phyloP scores from a whole-genome alignment of 148 eudicot genomes.

The Silene uniflora region DNA sequence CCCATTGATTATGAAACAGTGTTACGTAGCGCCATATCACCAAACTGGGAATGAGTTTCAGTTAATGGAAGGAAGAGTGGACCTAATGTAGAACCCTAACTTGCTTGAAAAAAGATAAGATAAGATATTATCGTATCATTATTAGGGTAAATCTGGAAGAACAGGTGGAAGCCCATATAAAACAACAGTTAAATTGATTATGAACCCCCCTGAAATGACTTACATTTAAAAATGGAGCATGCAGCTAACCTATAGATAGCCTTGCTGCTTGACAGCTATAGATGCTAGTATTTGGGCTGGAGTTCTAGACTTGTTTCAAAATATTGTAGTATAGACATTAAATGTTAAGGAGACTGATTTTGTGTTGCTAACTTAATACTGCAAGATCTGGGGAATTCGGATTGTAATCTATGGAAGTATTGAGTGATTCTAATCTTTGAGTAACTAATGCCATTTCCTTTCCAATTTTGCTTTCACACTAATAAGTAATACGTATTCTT shows the following conservation, averaged over 20 bases:
- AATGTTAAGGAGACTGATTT: background rate
- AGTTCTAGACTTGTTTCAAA: background rate
- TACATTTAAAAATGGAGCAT: background rate
- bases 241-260: background rate
- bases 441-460: background rate
- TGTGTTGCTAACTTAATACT: background rate
- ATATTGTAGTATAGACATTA: background rate
- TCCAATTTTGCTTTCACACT: background rate
- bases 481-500: constrained; percentile 5
- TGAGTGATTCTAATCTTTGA: background rate
- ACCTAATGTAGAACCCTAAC: background rate
- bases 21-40: background rate
- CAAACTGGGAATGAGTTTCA: background rate
- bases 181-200: background rate
- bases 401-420: background rate
- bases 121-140: background rate
- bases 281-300: background rate
- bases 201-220: background rate
- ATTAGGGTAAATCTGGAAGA: background rate
- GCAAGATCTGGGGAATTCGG: background rate
- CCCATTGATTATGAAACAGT: background rate
- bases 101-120: background rate
- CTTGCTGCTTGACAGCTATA: background rate
- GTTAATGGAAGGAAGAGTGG: background rate
- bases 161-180: background rate